Base-by-base conservation (phyloP, 192 early-diverging fungal species). In the Neocallimastix lanati region DNA sequence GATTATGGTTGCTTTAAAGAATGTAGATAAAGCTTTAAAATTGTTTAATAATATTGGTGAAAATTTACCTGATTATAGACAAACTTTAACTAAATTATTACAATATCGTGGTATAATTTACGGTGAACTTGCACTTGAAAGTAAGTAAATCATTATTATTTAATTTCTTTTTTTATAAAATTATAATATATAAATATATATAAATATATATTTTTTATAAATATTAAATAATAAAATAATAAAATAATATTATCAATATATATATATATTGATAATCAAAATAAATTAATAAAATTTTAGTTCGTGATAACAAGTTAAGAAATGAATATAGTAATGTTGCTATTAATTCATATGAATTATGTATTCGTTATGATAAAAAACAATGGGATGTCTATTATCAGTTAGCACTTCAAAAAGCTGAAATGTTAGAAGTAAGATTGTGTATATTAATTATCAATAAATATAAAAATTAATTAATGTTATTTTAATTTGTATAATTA, bases 341-440 rank as follows among this genome's bases (percentile, higher is more conserved):
- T 50, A 16, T 50, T 50, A 50, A 50, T 21, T 50, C 40, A 21
- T 50, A 21, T 21, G 40, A 50, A 50, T 50, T 50, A 50, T 50
- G 40, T 50, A 50, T 50, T 50, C 40, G 40, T 21, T 50, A 50
- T 50, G 40, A 50, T 50, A 50, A 50, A 50, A 50, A 77, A 21
- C 29, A 36, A 77, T 77, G 84, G 80, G 37, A 85, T 40, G 37
- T 84, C 21, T 78, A 40, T 29, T 89, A 86, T 77, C 88, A 89
- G 76, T 76, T 85, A 5, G 88, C 83, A 14, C 77, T 89, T 29
- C 85, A 86, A 77, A 78, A 81, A 5, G 85, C 84, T 12, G 88
- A 89, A 77, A 78, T 83, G 78, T 86, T 86, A 28, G 86, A 89
- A 82, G 88, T 88, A 80, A n/a, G 29, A 79, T 30, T n/a, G n/a